Base-by-base conservation (phyloP, 495 filamentous ascomycete genomes). In the Penicillium macrosclerotiorum region DNA sequence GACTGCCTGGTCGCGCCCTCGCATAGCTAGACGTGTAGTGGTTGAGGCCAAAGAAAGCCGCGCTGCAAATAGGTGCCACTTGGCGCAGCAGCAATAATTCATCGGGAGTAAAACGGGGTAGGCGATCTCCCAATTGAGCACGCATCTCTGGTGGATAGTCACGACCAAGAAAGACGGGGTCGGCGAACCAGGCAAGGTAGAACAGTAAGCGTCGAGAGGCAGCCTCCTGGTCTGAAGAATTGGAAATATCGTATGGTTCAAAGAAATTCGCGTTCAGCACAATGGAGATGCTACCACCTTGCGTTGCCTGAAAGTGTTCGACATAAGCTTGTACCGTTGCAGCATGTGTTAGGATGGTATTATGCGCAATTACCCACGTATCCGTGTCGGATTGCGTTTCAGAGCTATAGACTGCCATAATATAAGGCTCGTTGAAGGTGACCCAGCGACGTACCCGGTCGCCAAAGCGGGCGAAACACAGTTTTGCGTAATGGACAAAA, bases 31-130 rank as follows among this genome's bases (percentile, higher is more conserved):
- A 77, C 40, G 82, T 83, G 69, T 87, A 86, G 69, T 85, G 81
- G 72, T 86, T 86, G 81, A 85, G 84, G 49, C 83, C 82, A 63
- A 85, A 85, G 63, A 85, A 86, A 64, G 85, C 79, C 57, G 84
- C 84, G n/a, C n/a, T n/a, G n/a, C n/a, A n/a, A 52, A 74, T 79
- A 19, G 32, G 24, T 8, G 39, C 82, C 79, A 51, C 79, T 11
- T 26, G n/a, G 0, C 37, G 72, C 29, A 86, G 74, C 18, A 84
- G 66, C 0, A 70, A 74, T 0, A 69, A 46, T 50, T 86, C 82
- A 49, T 82, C 76, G 25, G 67, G 40, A 0, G 81, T 82, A 48
- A 79, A 84, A 8, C 70, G 67, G 2, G 82, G 82, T 30, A 88
- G 72, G 7, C 82, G 74, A 54, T 78, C 64, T 37, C 82, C 81